phyloP scores from a whole-genome alignment of 352 stramenopile genomes.

The Pythium sp. region DNA sequence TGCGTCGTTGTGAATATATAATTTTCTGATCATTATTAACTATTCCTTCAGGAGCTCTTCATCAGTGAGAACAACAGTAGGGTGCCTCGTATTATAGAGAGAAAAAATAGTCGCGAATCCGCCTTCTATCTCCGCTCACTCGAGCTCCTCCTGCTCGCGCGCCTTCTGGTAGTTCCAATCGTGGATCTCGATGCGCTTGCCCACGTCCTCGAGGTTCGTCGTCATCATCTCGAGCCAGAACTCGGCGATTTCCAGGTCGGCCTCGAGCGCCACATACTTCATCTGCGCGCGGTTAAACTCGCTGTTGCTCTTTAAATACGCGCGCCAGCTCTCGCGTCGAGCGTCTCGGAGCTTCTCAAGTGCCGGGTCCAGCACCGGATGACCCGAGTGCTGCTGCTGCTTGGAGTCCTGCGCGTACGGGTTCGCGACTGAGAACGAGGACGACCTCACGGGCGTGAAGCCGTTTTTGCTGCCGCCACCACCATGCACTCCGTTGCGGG shows the following conservation, averaged over 20 bases:
- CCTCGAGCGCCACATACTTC: conserved; percentile 47
- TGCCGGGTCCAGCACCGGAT: conserved; percentile 22
- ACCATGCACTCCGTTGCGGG: not conserved
- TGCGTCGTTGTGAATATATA: conserved; percentile 14
- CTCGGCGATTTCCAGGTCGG: conserved; percentile 59
- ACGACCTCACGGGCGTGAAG: not conserved
- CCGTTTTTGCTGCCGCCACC: not conserved
- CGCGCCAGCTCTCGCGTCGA: conserved; percentile 40
- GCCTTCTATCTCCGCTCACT: not conserved
- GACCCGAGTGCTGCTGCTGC: not conserved
- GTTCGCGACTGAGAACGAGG: not conserved
- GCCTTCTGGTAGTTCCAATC: conserved; percentile 80
- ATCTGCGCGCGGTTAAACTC: conserved; percentile 61
- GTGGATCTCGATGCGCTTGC: conserved; percentile 70
- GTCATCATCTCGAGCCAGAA: conserved; percentile 61
- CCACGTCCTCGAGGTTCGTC: conserved; percentile 69
- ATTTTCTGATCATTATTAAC: conserved; percentile 9
- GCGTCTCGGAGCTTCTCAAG: conserved; percentile 38
- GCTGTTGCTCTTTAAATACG: conserved; percentile 51
- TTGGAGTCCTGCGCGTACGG: not conserved
- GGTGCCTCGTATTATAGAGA: too few species aligned
- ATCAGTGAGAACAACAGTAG: too few species aligned
- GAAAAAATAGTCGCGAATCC: too few species aligned
- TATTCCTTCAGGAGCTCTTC: not conserved
- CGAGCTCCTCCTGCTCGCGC: conserved; percentile 28